Conservation (phyloP, 2,329 filamentous ascomycete genomes). For the Metarhizium guizhouense region DNA sequence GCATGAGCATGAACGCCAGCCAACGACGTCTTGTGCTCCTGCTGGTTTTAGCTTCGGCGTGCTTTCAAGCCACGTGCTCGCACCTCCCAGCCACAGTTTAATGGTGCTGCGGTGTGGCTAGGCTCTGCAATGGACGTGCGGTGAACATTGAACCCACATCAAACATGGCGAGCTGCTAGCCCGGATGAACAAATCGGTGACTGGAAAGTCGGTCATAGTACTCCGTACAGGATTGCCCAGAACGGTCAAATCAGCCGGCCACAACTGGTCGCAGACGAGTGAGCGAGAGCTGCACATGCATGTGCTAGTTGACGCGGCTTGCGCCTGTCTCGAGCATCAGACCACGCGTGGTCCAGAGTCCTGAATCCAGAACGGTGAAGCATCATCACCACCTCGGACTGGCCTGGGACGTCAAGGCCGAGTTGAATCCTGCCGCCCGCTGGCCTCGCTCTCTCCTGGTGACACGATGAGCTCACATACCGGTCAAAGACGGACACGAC, state of each 20-base stretch:
- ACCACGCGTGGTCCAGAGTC: not conserved
- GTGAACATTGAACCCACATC: too few species aligned
- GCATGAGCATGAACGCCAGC: too few species aligned
- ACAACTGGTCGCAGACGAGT: not conserved
- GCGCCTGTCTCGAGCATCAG: not conserved
- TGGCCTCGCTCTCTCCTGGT: not conserved
- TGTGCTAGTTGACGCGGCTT: not conserved
- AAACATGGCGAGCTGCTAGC: too few species aligned
- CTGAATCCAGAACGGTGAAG: not conserved
- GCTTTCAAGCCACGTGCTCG: not conserved
- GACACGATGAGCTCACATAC: not conserved
- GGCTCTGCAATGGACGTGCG: not conserved
- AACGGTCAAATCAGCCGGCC: not conserved
- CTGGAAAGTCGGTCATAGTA: not conserved
- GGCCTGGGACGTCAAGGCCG: not conserved
- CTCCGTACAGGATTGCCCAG: not conserved
- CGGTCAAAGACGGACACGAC: not conserved
- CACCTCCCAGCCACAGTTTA: not conserved
- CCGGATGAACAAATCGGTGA: not conserved
- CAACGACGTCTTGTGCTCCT: too few species aligned
- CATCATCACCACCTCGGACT: not conserved
- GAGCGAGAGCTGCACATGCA: not conserved
- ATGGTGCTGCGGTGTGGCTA: not conserved
- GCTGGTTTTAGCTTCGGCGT: not conserved
- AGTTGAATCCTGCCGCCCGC: not conserved